Evolutionary conservation across 768 basidiomycete genomes (phyloP).

Genomic region (Pleurotus pulmonarius): DNA sequence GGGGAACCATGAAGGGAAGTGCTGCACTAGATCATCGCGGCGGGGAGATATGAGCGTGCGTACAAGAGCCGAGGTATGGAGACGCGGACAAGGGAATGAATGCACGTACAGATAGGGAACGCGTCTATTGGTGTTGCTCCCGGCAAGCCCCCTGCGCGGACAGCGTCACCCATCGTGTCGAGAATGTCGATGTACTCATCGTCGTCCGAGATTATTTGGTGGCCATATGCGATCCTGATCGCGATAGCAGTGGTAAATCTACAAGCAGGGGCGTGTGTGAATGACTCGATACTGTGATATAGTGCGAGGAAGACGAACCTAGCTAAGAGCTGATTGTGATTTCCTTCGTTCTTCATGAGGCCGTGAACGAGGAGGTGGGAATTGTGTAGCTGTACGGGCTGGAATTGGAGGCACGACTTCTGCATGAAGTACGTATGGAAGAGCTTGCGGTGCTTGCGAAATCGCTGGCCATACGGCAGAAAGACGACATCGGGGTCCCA

Average conservation of each 20-base stretch:
- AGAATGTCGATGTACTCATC: conserved; percentile 19
- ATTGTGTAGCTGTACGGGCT: conserved; percentile 23
- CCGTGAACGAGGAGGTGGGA: conserved; percentile 25
- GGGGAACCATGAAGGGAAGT: conserved; percentile 36
- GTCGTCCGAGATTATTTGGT: conserved; percentile 16
- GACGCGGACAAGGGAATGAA: too few relatives aligned
- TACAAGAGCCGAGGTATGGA: not conserved
- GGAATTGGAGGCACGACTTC: conserved; percentile 18
- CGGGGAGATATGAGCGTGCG: not conserved
- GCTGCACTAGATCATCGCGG: conserved; percentile 25
- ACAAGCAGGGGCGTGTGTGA: not conserved
- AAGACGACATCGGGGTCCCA: conserved; percentile 14
- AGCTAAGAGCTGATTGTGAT: conserved; percentile 2
- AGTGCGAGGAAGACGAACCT: not conserved
- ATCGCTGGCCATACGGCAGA: conserved; percentile 16
- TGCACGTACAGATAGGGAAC: conserved; percentile 17
- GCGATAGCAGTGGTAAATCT: conserved; percentile 21
- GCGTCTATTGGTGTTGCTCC: conserved; percentile 17
- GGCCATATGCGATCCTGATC: conserved; percentile 18
- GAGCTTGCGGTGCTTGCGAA: conserved; percentile 17
- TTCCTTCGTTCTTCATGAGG: conserved; percentile 20
- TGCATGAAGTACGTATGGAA: conserved; percentile 17
- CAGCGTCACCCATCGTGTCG: conserved; percentile 11
- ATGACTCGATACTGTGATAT: not conserved
- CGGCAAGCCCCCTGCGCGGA: conserved; percentile 11